Percentiles rank a stretch among this genome's conserved stretches.
Evolutionary conservation across 1,139 yeast species (phyloP).

Genomic region (Meyerozyma elateridarum): DNA sequence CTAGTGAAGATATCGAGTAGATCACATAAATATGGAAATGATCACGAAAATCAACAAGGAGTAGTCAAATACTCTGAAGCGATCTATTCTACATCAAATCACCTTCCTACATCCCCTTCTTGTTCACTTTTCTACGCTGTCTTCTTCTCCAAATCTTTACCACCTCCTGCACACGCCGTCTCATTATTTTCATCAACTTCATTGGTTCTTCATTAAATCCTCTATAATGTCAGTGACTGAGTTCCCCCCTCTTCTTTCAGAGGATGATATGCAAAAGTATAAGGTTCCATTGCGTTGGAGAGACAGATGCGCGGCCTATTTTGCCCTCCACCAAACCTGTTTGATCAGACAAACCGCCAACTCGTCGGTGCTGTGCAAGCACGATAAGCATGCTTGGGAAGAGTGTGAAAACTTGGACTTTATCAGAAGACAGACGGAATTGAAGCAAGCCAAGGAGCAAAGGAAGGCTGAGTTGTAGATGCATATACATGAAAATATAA

Average conservation of each 20-base stretch:
- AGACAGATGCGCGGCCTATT: slow-evolving; percentile 79
- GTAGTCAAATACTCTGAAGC: too few relatives aligned
- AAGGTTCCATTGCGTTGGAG: slow-evolving; percentile 79
- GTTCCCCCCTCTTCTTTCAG: slow-evolving; percentile 58
- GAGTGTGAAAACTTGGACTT: slow-evolving; percentile 82
- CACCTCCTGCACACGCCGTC: slow-evolving; percentile 8
- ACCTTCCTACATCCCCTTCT: too few relatives aligned
- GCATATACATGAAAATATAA: too few relatives aligned
- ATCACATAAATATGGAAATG: too few relatives aligned
- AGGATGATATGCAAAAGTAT: slow-evolving; percentile 79
- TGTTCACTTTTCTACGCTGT: not conserved
- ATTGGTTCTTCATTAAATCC: slow-evolving; percentile 8
- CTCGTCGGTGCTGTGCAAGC: slow-evolving; percentile 56
- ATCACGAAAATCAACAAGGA: too few relatives aligned
- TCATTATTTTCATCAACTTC: slow-evolving; percentile 7
- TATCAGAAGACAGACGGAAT: slow-evolving; percentile 73
- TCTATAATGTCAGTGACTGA: slow-evolving; percentile 40
- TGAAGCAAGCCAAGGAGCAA: slow-evolving; percentile 51
- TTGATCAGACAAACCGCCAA: slow-evolving; percentile 45
- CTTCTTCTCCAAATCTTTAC: not conserved
- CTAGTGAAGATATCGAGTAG: too few relatives aligned
- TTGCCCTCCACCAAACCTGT: slow-evolving; percentile 53
- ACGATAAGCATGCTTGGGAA: slow-evolving; percentile 81
- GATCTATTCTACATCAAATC: too few relatives aligned
- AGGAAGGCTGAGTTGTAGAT: slow-evolving; percentile 8